phyloP scores from a whole-genome alignment of 2,329 filamentous ascomycete species.

The Diaporthe velutina region DNA sequence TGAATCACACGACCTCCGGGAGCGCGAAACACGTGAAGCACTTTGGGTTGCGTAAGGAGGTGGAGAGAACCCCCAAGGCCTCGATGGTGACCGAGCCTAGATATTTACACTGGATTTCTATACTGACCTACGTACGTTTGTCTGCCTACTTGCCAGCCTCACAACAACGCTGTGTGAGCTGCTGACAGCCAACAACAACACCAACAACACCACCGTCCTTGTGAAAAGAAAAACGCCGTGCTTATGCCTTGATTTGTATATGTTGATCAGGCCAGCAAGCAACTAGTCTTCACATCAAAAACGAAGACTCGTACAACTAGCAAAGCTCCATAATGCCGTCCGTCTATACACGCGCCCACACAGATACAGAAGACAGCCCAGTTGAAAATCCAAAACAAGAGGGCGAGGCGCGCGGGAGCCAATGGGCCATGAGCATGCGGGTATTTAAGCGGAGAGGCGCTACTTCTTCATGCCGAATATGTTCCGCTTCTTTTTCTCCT shows the following conservation, averaged over 20 bases:
- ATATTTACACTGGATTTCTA: constrained; percentile 13
- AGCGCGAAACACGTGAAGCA: neutral
- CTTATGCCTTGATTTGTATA: constrained; percentile 34
- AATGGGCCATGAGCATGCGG: neutral
- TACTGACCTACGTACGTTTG: neutral
- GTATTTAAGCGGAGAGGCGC: neutral
- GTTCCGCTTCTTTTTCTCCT: constrained; percentile 72
- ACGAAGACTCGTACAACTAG: neutral
- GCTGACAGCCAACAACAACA: neutral
- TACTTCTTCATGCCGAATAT: constrained; percentile 72
- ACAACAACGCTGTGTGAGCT: neutral
- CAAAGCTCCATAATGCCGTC: neutral
- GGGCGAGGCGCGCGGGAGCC: neutral
- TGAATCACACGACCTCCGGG: constrained; percentile 19
- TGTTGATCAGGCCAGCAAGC: neutral
- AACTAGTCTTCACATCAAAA: neutral
- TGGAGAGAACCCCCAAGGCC: neutral
- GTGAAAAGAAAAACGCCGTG: constrained; percentile 28
- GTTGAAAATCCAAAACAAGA: neutral
- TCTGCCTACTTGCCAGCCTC: neutral
- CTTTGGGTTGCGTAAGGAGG: neutral
- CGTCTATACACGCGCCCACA: constrained; percentile 5
- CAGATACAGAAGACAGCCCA: neutral
- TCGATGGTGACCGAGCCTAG: neutral
- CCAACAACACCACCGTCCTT: neutral